Evolutionary conservation across 371 early-diverging fungal species (phyloP), one percentile per base, ranked within the genome.

Genomic region (Circinella umbellata): DNA sequence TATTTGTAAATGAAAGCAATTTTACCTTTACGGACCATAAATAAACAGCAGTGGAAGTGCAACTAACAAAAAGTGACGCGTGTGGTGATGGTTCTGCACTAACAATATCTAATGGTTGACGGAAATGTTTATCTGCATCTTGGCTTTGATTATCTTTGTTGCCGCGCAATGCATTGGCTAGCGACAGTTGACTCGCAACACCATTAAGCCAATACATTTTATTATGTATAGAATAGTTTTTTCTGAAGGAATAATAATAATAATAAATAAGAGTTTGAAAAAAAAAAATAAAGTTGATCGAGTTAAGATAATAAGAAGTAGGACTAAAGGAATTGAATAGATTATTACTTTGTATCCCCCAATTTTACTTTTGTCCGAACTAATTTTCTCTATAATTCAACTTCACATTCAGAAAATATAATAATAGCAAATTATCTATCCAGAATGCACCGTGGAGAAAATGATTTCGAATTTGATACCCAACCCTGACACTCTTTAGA

Each of bases 161-260:
- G 36, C 64, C 69, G 46, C 64, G 47, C 42, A 70, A 37, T 15
- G 69, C 67, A 59, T 47, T 73, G 46, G 66, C 55, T 20, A 79
- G 69, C 20, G 80, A 79, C 18, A 85, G 61, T 60, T 82, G 75
- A 53, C 76, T 85, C 34, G 79, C 85, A 60, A 85, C 78, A 27
- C 85, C 85, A 61, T 81, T 85, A 36, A 81, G 69, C 85, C 85
- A 85, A 63, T 85, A 85, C 85, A 85, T 85, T 73, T 6, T 57
- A 47, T 51, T 51, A 17, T 51, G 5, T 51, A 42, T 42, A 27
- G 27, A 27, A 27, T 27, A 27, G 27, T 27, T 27, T 27, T 27
- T 27, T 27, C 2, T 27, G 6, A 42, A 11, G n/a, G n/a, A n/a
- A n/a, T n/a, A n/a, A 42, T 9, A 42, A 11, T 42, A 42, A 42